Conservation (phyloP, 2,329 filamentous ascomycete genomes). For the Dactylonectria estremocensis region DNA sequence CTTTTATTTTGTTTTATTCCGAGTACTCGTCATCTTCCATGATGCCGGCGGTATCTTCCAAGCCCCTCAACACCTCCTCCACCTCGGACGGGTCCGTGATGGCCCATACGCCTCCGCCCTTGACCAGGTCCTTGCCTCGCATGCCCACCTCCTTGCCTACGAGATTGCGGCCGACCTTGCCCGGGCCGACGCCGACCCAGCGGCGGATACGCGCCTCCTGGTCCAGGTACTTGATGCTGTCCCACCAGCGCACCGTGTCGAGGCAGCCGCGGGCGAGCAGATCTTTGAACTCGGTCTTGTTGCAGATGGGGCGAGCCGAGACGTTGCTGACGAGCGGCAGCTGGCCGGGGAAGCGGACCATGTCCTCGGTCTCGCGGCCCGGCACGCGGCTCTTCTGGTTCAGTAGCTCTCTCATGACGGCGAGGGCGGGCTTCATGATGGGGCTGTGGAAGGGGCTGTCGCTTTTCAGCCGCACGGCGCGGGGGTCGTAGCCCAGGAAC, state of each 20-base stretch:
- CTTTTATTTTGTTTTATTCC: constrained; percentile 43
- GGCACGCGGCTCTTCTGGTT: constrained; percentile 69
- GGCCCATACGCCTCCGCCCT: constrained; percentile 94
- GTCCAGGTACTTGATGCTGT: constrained; percentile 91
- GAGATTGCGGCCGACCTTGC: constrained; percentile 92
- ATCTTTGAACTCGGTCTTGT: constrained; percentile 82
- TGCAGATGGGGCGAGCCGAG: constrained; percentile 82
- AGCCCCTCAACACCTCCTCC: constrained; percentile 75
- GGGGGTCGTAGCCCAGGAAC: constrained; percentile 91
- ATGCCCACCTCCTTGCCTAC: constrained; percentile 97
- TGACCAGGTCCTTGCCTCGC: constrained; percentile 81
- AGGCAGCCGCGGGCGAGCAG: constrained; percentile 85
- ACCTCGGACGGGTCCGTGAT: constrained; percentile 86
- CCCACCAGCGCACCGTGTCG: constrained; percentile 97
- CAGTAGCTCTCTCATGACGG: constrained; percentile 80
- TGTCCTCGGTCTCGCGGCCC: constrained; percentile 71
- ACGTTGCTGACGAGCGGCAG: constrained; percentile 91
- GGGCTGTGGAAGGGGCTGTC: constrained; percentile 94
- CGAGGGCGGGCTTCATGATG: constrained; percentile 88
- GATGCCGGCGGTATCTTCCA: constrained; percentile 75
- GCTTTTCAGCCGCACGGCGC: constrained; percentile 88
- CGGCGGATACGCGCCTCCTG: constrained; percentile 84
- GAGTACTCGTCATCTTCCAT: constrained; percentile 64
- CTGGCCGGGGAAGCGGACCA: constrained; percentile 81
- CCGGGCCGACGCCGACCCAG: constrained; percentile 94